Evolutionary conservation across 1,284 basidiomycete species (phyloP).

Genomic region (Ganoderma boninense): DNA sequence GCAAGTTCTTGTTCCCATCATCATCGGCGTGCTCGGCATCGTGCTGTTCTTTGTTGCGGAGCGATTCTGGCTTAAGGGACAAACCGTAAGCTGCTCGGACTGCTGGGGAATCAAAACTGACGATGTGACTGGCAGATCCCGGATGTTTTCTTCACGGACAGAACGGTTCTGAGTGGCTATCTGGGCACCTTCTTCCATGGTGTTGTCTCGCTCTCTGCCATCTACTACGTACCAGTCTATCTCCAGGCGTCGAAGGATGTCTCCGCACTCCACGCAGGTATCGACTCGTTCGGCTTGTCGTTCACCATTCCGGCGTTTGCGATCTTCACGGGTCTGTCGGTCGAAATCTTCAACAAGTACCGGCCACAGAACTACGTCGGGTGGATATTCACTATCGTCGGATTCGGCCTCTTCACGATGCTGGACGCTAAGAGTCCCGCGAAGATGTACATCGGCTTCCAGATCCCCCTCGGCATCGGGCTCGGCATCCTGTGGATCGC

Average conservation of each 20-base stretch:
- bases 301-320: slow-evolving; percentile 42
- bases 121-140: slow-evolving; percentile 33
- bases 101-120: background rate
- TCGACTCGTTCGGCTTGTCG: slow-evolving; percentile 45
- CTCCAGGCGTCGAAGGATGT: slow-evolving; percentile 56
- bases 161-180: slow-evolving; percentile 44
- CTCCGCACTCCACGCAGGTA: slow-evolving; percentile 51
- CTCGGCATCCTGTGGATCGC: slow-evolving; percentile 31
- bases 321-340: slow-evolving; percentile 41
- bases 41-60: slow-evolving; percentile 28
- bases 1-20: slow-evolving; percentile 31
- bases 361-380: slow-evolving; percentile 47
- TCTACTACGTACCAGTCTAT: slow-evolving; percentile 46
- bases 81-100: slow-evolving; percentile 13
- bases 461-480: slow-evolving; percentile 25
- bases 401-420: slow-evolving; percentile 47
- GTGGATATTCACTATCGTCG: slow-evolving; percentile 49
- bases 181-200: slow-evolving; percentile 33
- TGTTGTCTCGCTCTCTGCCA: slow-evolving; percentile 19
- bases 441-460: slow-evolving; percentile 21
- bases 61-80: slow-evolving; percentile 22
- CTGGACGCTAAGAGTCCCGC: slow-evolving; percentile 31
- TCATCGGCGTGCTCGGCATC: slow-evolving; percentile 30
- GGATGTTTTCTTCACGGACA: slow-evolving; percentile 38
- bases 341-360: slow-evolving; percentile 44